These are phyloP conservation scores for Talaromyces proteolyticus DNA, from an alignment of 495 filamentous ascomycete genomes.

Conservation along the genomic window DNA sequence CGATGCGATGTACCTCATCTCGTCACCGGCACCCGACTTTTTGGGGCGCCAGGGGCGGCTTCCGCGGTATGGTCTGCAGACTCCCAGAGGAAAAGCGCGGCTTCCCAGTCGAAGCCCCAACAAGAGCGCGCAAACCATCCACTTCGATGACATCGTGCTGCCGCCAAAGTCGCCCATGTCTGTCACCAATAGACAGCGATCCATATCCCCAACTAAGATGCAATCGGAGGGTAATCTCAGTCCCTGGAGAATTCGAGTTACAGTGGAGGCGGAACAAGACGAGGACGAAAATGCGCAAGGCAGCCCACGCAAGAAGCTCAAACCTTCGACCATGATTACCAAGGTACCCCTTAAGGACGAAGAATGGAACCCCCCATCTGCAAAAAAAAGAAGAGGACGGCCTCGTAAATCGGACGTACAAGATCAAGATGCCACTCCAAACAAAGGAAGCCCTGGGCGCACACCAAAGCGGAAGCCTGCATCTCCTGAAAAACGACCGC, in stretches of 20 bases:
- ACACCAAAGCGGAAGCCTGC: constrained; percentile 17
- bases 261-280: constrained; percentile 51
- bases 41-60: constrained; percentile 36
- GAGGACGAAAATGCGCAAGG: constrained; percentile 25
- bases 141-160: constrained; percentile 40
- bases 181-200: constrained; percentile 31
- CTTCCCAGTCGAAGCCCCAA: constrained; percentile 5
- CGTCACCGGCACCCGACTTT: constrained; percentile 37
- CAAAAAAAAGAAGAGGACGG: constrained; percentile 33
- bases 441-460: constrained; percentile 26
- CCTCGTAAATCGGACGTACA: constrained; percentile 37
- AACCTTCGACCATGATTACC: constrained; percentile 37
- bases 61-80: constrained; percentile 32
- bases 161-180: constrained; percentile 32
- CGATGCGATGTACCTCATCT: constrained; percentile 39
- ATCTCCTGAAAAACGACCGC: constrained; percentile 4
- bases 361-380: constrained; percentile 19
- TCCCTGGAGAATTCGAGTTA: constrained; percentile 54
- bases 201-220: constrained; percentile 30
- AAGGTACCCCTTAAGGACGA: constrained; percentile 51
- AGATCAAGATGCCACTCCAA: constrained; percentile 23
- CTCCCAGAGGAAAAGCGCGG: constrained; percentile 29
- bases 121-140: constrained; percentile 29
- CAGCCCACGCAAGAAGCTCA: constrained; percentile 28
- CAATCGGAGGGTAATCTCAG: constrained; percentile 33